Conservation (phyloP, 2,329 filamentous ascomycete species). For the Cladosporium velox region DNA sequence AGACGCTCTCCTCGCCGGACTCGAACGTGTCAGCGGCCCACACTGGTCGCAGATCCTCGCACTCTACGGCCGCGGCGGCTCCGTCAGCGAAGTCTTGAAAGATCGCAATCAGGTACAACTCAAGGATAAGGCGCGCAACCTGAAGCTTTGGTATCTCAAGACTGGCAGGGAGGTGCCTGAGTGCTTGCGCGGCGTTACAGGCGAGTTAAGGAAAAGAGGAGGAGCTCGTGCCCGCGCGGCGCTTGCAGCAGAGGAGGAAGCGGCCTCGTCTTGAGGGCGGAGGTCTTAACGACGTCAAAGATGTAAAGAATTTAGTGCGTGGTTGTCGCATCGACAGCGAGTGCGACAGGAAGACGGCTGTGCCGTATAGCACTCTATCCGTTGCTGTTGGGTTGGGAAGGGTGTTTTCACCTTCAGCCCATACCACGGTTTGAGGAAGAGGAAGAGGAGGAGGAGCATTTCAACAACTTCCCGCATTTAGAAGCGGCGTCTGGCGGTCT, state of each 20-base stretch:
- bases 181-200: conserved; percentile 83
- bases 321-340: neutral
- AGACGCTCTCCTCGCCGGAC: conserved; percentile 82
- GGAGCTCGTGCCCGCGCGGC: conserved; percentile 39
- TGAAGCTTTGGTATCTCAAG: conserved; percentile 90
- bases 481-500: conserved; percentile 7
- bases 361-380: neutral
- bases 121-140: conserved; percentile 87
- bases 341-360: neutral
- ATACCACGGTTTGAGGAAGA: neutral
- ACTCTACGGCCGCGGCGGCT: conserved; percentile 77
- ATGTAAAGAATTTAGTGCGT: neutral
- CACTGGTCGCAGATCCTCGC: conserved; percentile 92
- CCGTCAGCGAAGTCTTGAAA: conserved; percentile 78
- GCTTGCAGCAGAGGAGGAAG: conserved; percentile 26
- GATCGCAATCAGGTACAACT: conserved; percentile 89
- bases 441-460: neutral
- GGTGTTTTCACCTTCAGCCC: neutral
- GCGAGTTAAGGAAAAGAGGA: conserved; percentile 75
- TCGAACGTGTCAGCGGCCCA: conserved; percentile 85
- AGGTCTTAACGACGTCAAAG: neutral
- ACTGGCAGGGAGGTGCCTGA: conserved; percentile 88
- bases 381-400: neutral
- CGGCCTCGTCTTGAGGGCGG: conserved; percentile 1
- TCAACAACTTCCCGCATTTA: neutral